Conservation (phyloP, 495 filamentous ascomycete genomes). For the Hypomontagnella submonticulosa region DNA sequence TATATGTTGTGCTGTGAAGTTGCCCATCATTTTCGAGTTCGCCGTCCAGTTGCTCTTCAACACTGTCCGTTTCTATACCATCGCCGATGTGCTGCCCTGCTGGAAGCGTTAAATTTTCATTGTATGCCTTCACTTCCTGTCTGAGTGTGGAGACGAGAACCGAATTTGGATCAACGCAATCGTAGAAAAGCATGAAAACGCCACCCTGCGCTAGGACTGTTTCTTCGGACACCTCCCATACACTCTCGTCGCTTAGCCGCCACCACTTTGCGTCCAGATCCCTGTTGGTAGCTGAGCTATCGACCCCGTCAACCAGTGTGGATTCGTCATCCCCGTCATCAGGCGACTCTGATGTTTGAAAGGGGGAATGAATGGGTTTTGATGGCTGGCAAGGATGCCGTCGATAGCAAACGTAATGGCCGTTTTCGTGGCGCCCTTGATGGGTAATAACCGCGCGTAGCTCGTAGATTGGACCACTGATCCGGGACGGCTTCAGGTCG, state of each 20-base stretch:
- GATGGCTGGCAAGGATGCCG: conserved; percentile 62
- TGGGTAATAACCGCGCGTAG: conserved; percentile 89
- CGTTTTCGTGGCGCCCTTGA: conserved; percentile 90
- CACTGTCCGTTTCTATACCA: background rate
- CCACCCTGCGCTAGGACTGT: conserved; percentile 81
- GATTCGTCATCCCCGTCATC: conserved; percentile 15
- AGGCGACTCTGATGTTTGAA: background rate
- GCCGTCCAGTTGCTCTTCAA: background rate
- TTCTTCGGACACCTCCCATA: conserved; percentile 76
- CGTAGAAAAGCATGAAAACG: conserved; percentile 98
- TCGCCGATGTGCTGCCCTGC: background rate
- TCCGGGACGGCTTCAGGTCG: conserved; percentile 50
- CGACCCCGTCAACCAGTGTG: conserved; percentile 51
- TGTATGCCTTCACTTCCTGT: background rate
- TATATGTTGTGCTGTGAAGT: background rate
- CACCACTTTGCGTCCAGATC: conserved; percentile 72
- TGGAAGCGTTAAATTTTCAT: background rate
- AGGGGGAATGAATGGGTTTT: conserved; percentile 3
- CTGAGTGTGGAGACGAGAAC: conserved; percentile 37
- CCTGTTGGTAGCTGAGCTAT: conserved; percentile 38
- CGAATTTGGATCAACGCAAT: conserved; percentile 63
- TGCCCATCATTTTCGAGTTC: conserved; percentile 1
- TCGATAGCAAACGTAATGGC: conserved; percentile 93
- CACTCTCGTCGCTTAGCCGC: conserved; percentile 86
- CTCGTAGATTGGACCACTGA: conserved; percentile 73